Evolutionary conservation across 1,284 basidiomycete genomes (phyloP).

Genomic region (Sphagnurus paluster): DNA sequence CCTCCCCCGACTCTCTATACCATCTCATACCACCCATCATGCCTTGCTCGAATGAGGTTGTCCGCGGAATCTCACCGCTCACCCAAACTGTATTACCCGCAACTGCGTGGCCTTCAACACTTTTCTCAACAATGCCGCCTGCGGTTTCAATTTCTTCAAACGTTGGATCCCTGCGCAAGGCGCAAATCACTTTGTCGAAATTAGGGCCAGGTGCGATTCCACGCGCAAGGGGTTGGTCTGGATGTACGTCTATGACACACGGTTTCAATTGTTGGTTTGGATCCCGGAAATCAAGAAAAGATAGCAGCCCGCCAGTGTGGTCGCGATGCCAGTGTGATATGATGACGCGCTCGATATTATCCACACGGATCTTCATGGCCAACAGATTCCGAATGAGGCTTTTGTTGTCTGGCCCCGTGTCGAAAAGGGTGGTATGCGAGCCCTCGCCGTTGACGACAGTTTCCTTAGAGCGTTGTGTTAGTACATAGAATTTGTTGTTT

Average conservation of each 20-base stretch:
- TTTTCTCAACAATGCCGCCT: conserved; percentile 58
- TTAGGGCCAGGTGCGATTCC: conserved; percentile 69
- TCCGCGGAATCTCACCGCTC: conserved; percentile 77
- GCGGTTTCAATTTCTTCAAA: conserved; percentile 60
- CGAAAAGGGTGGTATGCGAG: conserved; percentile 66
- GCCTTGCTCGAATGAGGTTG: conserved; percentile 68
- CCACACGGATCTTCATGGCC: conserved; percentile 57
- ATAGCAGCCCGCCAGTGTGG: conserved; percentile 74
- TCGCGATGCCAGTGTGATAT: conserved; percentile 86
- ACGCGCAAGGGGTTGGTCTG: conserved; percentile 69
- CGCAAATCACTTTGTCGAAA: conserved; percentile 55
- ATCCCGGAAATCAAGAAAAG: conserved; percentile 50
- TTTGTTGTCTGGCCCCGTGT: conserved; percentile 76
- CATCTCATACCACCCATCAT: conserved; percentile 69
- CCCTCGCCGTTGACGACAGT: conserved; percentile 47
- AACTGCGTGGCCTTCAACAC: conserved; percentile 60
- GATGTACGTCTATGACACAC: conserved; percentile 72
- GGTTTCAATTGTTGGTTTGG: conserved; percentile 5
- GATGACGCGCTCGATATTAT: conserved; percentile 61
- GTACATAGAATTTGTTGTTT: background rate
- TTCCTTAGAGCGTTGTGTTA: conserved; percentile 41
- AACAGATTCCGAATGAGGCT: conserved; percentile 70
- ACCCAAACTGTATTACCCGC: conserved; percentile 65
- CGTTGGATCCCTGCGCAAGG: conserved; percentile 68
- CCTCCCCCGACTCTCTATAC: conserved; percentile 39